Evolutionary conservation across 2,329 filamentous ascomycete species (phyloP), one percentile per base, ranked within the genome.

Genomic region (Colletotrichum acutatum): DNA sequence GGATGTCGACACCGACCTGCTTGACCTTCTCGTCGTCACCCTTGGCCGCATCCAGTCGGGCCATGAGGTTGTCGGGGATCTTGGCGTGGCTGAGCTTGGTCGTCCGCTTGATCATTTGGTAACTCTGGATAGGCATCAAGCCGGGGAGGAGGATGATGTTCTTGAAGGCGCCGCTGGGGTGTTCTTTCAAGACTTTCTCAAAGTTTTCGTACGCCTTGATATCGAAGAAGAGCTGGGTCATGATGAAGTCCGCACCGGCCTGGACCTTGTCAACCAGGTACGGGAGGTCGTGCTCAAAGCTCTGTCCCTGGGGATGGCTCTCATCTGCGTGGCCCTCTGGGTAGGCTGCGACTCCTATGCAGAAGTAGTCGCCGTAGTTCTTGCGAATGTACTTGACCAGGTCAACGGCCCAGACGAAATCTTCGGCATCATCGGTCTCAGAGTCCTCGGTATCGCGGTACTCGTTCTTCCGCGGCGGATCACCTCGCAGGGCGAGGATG

Each of bases 181-280:
- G 95, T 66, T 92, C 90, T 73, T 95, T 88, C 76, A 99, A 82
- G 63, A 88, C 90, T 75, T 86, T 88, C 84, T 98, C 96, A 79
- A 97, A 98, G 42, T 86, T 86, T 68, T 92, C 89, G 80, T 97
- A 99, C 22, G 94, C 94, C 4, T 93, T 88, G 28, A 95, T 89
- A 80, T 98, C 95, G 82, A 98, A 99, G 83, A 98, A 98, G 9
- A 99, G 88, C 82, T 99, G 97, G 0, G 97, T 98, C 94, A 99
- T 98, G 83, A 99, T 93, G 80, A 99, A 99, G 83, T 98, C 95
- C 63, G 95, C 97, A 1, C 97, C 97, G 4, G 97, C 97, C 77
- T 92, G 88, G 0, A 93, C 93, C 87, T 99, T 99, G 76, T 98
- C 95, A 12, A 97, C 90, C 66, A 99, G 87, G 78, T 93, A 97